Evolutionary conservation across 805 yeast species (phyloP), one percentile per base, ranked within the genome.

Genomic region (Ogataea allantospora): DNA sequence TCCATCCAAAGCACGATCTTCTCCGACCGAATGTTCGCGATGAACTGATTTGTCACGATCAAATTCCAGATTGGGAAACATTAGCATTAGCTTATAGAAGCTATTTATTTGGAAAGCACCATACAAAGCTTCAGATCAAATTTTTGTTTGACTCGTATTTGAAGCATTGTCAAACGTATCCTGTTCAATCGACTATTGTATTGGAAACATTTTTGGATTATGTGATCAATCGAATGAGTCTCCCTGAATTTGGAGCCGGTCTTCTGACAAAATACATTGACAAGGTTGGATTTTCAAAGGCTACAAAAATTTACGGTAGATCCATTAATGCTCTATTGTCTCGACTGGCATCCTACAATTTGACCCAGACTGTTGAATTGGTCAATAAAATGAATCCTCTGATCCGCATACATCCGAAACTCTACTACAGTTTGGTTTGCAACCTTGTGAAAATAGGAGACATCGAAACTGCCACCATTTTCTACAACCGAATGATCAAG

Each of bases 171-270:
- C 6, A 9, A 14, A 7, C 17, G 3, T 27, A 37, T 11, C 35
- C 31, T 11, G 23, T 15, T 2, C 10, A 29, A 3, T 30, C 35
- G 4, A 30, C 27, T 18, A 16, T 41, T 12, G 44, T 55, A 4
- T 32, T 55, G 15, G 46, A 47, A 12, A 24, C 40, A 7, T 53
- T 56, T 31, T 27, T 56, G 8, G 30, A 42, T 7, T 49, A 50
- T 27, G 18, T 46, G 3, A 22, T 32, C 8, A 15, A 13, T 5
- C 16, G 19, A 12, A 24, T 30, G 25, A 33, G 40, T 12, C 38
- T 34, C 23, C 47, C 53, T 0, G 18, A 18, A 5, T 44, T 46
- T 39, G 50, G 49, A 6, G 27, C 39, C 11, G 30, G 32, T 11
- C 16, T 48, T n/a, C 16, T 46, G 32, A 12, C 26, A 27, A 12